Evolutionary conservation across 78 protist genomes (phyloP), one percentile per base, ranked within the genome.

Genomic region (Thecamonas trahens): DNA sequence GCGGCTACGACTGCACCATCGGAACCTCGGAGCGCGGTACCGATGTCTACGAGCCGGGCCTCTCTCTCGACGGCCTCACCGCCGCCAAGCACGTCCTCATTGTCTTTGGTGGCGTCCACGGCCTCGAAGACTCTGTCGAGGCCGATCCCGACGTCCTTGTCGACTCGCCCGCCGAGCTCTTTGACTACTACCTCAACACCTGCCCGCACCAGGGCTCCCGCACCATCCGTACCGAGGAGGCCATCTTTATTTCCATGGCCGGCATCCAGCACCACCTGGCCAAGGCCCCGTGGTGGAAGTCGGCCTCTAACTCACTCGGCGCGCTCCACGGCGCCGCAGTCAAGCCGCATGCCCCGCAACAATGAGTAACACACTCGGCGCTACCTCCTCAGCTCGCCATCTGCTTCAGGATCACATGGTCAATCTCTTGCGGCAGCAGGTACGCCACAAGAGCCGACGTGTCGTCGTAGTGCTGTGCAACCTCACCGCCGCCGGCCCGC

Each of bases 161-260:
- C 32, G 45, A 24, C 2, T 13, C 40, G 8, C 58, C 55, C 31
- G 66, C 18, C 0, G 34, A 60, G 13, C 52, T 80, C 32, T 72
- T 80, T 20, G 74, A 80, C 63, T 0, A 1, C 20, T 80, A 66
- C 59, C 62, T 80, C 55, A 80, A 80, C 37, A 9, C 39, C 8
- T 73, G 76, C n/a, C 84, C 84, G 5, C 2, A 8, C 5, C 80
- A 82, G 37, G 81, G 87, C 35, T 61, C 69, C 3, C 42, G 80
- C 20, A 82, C 87, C 17, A 82, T 82, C 3, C 76, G 87, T 0
- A 75, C 87, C 9, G 87, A 82, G 73, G 87, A 69, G 55, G 83
- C 76, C 5, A 20, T 75, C 49, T 35, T 66, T 28, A 49, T 65
- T n/a, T n/a, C n/a, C n/a, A n/a, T n/a, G n/a, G n/a, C n/a, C n/a